Base-by-base conservation (phyloP, 2,329 filamentous ascomycete species). In the Rhexocercosporidium sp. region DNA sequence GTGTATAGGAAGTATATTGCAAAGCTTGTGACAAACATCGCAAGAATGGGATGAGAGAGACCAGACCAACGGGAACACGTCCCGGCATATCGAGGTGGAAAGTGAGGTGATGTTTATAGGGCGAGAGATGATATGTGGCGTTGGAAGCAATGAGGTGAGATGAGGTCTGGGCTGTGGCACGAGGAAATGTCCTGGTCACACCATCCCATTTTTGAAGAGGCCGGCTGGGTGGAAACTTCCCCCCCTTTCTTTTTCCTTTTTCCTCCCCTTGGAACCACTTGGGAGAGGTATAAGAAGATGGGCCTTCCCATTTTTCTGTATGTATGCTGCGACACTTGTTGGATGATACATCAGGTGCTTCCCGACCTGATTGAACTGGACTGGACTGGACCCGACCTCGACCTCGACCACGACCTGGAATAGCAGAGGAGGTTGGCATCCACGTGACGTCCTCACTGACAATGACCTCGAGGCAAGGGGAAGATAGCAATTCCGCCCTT, bases 141-240 rank as follows among this genome's bases (percentile, higher is more conserved):
- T n/a, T n/a, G n/a, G n/a, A n/a, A n/a, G n/a, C n/a, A n/a, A n/a
- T n/a, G 47, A 51, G 47, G 16, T 57, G 54, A 57, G 31, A 20
- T 41, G 54, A 57, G 34, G 20, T 39, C 20, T 18, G 12, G 54
- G 31, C 20, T 37, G 11, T n/a, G 39, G 29, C 34, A 37, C 8
- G 8, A 37, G 34, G 34, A 37, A 37, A 4, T n/a, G 25, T 54
- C 31, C 20, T 41, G 27, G 31, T 37, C 54, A 22, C 20, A 57
- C 54, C 54, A 57, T 57, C 54, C 54, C 54, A 57, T 57, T 37
- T 37, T 57, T 57, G 54, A 57, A 29, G 34, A 7, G 54, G n/a
- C 37, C 29, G n/a, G 37, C 34, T 11, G 34, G 34, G 8, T 37
- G 8, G 34, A 37, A 37, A 7, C 34, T 37, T 37, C 8, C 12